phyloP scores from a whole-genome alignment of 2,329 filamentous ascomycete species.

The Colletotrichum horii region DNA sequence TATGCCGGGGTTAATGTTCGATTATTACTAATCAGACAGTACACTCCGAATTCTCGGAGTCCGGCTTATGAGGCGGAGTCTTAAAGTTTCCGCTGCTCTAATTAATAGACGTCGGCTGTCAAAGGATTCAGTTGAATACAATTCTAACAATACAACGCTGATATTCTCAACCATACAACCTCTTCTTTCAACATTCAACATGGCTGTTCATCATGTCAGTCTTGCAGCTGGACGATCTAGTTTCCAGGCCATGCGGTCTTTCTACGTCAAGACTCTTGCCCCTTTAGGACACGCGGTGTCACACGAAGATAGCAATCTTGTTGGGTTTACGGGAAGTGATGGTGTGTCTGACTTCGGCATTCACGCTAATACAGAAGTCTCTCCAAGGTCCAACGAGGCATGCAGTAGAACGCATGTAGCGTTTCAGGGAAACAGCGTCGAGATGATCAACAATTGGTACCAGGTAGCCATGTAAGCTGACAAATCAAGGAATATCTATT shows the following conservation, averaged over 20 bases:
- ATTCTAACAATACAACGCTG: no score
- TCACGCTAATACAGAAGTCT: neutral
- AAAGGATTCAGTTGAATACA: no score
- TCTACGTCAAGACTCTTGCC: neutral
- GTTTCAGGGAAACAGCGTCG: neutral
- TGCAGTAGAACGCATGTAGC: neutral
- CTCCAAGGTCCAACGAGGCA: no score
- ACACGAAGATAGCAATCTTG: neutral
- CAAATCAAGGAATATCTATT: no score
- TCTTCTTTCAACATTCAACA: neutral
- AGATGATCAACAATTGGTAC: neutral
- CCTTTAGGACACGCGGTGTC: neutral
- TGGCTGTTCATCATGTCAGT: neutral
- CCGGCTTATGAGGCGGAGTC: no score
- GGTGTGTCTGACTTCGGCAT: neutral
- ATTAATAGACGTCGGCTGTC: no score
- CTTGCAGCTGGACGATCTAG: neutral
- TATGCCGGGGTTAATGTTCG: no score
- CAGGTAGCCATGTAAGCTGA: neutral
- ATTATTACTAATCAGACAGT: no score
- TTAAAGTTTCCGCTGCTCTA: no score
- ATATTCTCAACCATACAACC: no score
- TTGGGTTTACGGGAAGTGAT: neutral
- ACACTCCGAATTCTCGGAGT: no score
- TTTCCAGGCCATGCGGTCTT: neutral